Percentiles rank a stretch among this genome's conserved stretches.
phyloP scores from a whole-genome alignment of 129 eudicot species.

The Oenanthe sinensis region DNA sequence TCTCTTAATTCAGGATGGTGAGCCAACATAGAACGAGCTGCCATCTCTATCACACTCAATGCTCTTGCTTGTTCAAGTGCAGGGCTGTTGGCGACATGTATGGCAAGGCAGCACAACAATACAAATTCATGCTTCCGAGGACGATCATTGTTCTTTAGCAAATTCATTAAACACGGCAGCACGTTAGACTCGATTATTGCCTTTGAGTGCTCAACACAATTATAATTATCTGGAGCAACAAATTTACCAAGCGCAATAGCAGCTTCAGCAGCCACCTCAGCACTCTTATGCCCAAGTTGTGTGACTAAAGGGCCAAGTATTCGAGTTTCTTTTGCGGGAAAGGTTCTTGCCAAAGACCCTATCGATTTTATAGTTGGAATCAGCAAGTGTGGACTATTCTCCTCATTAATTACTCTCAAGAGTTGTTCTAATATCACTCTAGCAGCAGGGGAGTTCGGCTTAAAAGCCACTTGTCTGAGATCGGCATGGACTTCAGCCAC shows the following conservation, averaged over 20 bases:
- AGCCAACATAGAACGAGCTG: constrained; percentile 36
- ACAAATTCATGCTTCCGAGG: constrained; percentile 35
- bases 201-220: constrained; percentile 53
- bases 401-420: constrained; percentile 45
- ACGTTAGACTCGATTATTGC: constrained; percentile 56
- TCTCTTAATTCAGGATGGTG: constrained; percentile 55
- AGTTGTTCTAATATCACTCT: constrained; percentile 65
- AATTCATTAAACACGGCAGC: constrained; percentile 32
- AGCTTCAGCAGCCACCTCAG: constrained; percentile 45
- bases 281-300: constrained; percentile 32
- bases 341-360: constrained; percentile 68
- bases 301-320: constrained; percentile 51
- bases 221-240: constrained; percentile 49
- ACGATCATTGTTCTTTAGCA: constrained; percentile 40
- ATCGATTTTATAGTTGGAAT: constrained; percentile 50
- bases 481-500: constrained; percentile 58
- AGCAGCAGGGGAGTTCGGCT: constrained; percentile 58
- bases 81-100: constrained; percentile 48
- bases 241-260: constrained; percentile 51
- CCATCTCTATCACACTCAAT: constrained; percentile 49
- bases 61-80: constrained; percentile 55
- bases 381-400: constrained; percentile 21
- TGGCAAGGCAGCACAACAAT: constrained; percentile 54
- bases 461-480: constrained; percentile 57
- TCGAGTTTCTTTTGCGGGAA: constrained; percentile 70